A percentile compares a stretch with the other conserved stretches of the same genome.
phyloP scores from a whole-genome alignment of 73 alveolate genomes.

The Paramecium pentaurelia region DNA sequence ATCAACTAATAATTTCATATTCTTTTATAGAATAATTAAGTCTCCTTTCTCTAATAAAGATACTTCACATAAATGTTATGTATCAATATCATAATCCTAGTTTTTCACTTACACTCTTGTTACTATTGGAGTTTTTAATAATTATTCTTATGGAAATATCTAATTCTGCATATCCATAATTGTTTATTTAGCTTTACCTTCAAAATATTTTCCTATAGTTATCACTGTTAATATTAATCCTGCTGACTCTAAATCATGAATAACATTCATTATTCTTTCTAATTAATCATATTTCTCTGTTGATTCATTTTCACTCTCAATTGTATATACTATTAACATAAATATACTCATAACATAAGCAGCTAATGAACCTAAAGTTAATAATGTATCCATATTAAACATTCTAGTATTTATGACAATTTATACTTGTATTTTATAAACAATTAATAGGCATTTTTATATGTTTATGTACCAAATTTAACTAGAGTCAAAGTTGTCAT shows the following conservation, averaged over 20 bases:
- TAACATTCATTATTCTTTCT: constrained; percentile 58
- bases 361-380: constrained; percentile 52
- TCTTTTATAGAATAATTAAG: constrained; percentile 73
- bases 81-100: constrained; percentile 59
- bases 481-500: constrained; percentile 36
- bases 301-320: background rate
- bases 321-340: background rate
- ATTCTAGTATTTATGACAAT: background rate
- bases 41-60: constrained; percentile 73
- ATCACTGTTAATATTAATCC: constrained; percentile 72
- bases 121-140: constrained; percentile 67
- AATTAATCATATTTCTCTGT: background rate
- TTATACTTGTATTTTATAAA: background rate
- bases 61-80: constrained; percentile 19
- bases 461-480: constrained; percentile 39
- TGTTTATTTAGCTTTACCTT: constrained; percentile 72
- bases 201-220: constrained; percentile 79
- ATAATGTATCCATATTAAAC: constrained; percentile 57
- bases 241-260: constrained; percentile 82
- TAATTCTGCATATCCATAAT: constrained; percentile 66
- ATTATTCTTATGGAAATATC: constrained; percentile 49
- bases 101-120: constrained; percentile 66
- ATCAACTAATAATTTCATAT: constrained; percentile 83
- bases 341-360: constrained; percentile 52
- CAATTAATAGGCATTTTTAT: constrained; percentile 12